A percentile compares a stretch with the other conserved stretches of the same genome.
These are phyloP conservation scores for Fraxinus floribunda DNA, from an alignment of 305 asterid species.

Conservation along the genomic window DNA sequence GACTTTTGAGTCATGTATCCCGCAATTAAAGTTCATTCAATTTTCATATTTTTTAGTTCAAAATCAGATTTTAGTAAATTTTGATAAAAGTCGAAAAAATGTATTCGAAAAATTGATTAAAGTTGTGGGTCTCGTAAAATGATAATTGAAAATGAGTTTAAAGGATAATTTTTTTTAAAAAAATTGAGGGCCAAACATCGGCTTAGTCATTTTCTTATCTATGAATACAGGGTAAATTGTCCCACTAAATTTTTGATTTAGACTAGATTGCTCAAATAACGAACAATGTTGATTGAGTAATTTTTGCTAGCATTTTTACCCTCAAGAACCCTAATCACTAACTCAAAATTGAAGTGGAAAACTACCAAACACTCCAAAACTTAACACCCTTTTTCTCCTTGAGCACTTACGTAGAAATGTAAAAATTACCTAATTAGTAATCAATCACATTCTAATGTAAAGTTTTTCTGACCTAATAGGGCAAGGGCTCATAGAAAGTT, in stretches of 20 bases:
- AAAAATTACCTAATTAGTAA: not conserved
- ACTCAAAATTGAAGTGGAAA: not conserved
- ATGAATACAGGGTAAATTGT: not conserved
- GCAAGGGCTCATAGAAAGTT: not conserved
- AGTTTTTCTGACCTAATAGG: not conserved
- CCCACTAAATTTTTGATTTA: not conserved
- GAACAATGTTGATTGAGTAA: not conserved
- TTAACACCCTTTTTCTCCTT: not conserved
- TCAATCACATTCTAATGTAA: not conserved
- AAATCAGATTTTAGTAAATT: too few relatives aligned
- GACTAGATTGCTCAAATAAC: not conserved
- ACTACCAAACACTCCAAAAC: not conserved
- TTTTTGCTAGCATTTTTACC: not conserved
- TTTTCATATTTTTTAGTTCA: too few relatives aligned
- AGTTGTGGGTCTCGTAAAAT: too few relatives aligned
- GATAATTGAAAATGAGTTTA: not conserved
- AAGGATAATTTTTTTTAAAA: too few relatives aligned
- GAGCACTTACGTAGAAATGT: not conserved
- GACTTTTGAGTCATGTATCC: not conserved
- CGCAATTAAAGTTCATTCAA: not conserved
- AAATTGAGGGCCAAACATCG: not conserved
- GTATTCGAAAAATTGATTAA: too few relatives aligned
- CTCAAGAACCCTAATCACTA: not conserved
- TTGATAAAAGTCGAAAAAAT: too few relatives aligned
- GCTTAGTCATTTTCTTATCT: not conserved